Percentiles rank a stretch among this genome's conserved stretches.
Conservation (phyloP, 148 eudicot species). For the Nepenthes mirabilis region DNA sequence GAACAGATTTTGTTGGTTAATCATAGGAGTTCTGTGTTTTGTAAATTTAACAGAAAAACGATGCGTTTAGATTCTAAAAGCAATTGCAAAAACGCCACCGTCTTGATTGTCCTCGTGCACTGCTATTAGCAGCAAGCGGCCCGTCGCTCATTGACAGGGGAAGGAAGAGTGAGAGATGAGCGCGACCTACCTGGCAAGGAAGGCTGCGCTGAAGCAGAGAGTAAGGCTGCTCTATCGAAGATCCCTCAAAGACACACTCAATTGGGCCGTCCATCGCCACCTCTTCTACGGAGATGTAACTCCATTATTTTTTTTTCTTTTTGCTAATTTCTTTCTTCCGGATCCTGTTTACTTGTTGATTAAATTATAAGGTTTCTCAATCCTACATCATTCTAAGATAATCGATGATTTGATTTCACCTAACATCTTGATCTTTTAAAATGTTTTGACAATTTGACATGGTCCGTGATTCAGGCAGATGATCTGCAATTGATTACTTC, state of each 20-base stretch:
- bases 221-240: slow-evolving; percentile 72
- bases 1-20: too few relatives aligned
- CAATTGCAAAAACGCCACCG: too few relatives aligned
- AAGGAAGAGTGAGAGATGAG: slow-evolving; percentile 36
- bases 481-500: too few relatives aligned
- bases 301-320: background rate
- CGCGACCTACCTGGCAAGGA: slow-evolving; percentile 51
- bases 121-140: too few relatives aligned
- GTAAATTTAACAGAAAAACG: background rate
- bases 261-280: slow-evolving; percentile 99
- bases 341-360: background rate
- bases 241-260: slow-evolving; percentile 79
- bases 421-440: background rate
- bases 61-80: too few relatives aligned
- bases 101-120: too few relatives aligned
- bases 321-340: background rate
- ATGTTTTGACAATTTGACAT: too few relatives aligned
- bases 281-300: slow-evolving; percentile 78
- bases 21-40: background rate
- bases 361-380: slow-evolving; percentile 16
- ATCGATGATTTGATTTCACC: background rate
- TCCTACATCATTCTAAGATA: background rate
- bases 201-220: slow-evolving; percentile 82
- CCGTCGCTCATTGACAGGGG: background rate
- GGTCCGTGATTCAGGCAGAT: too few relatives aligned